Evolutionary conservation across 257 asterid genomes (phyloP).

Genomic region (Capsicum baccatum): DNA sequence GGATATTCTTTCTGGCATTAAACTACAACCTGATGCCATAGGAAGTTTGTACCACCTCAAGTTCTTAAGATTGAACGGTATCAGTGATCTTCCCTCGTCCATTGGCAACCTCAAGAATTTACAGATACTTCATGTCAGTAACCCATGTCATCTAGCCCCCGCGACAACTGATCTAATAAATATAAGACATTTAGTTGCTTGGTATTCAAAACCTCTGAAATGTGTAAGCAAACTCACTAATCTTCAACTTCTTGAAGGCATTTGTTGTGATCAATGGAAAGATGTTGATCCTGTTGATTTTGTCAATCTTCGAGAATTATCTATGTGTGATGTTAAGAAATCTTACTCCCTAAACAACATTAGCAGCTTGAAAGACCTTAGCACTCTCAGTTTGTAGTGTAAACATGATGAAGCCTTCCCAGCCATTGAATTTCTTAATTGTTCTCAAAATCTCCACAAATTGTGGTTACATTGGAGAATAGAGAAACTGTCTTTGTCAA

Average conservation of each 20-base stretch:
- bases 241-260: background rate
- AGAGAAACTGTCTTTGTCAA: background rate
- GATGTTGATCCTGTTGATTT: background rate
- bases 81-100: background rate
- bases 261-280: background rate
- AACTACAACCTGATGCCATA: background rate
- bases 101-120: constrained; percentile 6
- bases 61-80: background rate
- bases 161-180: background rate
- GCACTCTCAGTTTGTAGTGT: background rate
- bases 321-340: rapidly evolving
- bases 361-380: background rate
- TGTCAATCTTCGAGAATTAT: background rate
- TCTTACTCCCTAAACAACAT: background rate
- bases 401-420: background rate
- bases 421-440: background rate
- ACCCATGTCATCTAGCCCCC: background rate
- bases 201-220: background rate
- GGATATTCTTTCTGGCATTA: background rate
- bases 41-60: background rate
- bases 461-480: background rate
- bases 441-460: background rate
- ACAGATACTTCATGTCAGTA: background rate
- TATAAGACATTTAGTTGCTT: background rate
- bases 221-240: background rate